Evolutionary conservation across 768 basidiomycete genomes (phyloP).

Genomic region (Pluteus cervinus): DNA sequence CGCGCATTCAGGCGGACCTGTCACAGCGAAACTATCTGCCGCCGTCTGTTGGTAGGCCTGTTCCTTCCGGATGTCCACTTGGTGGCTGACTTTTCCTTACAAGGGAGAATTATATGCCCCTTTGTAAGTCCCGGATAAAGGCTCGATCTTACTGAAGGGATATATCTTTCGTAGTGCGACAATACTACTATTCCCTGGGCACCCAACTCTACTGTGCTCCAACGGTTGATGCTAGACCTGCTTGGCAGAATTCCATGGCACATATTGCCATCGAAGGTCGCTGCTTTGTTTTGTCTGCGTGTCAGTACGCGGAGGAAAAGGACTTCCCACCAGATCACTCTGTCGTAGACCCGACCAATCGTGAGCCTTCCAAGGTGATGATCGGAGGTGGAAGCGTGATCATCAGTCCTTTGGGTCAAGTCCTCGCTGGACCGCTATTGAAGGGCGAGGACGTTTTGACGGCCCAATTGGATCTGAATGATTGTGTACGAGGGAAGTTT

Average conservation of each 20-base stretch:
- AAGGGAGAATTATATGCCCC: conserved; percentile 71
- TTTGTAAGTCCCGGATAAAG: no score
- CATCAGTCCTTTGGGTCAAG: conserved; percentile 47
- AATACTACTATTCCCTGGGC: conserved; percentile 52
- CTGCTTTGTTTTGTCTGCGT: conserved; percentile 62
- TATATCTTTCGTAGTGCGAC: no score
- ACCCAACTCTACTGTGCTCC: conserved; percentile 62
- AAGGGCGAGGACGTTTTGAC: conserved; percentile 47
- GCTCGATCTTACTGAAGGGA: no score
- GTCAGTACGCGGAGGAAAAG: conserved; percentile 49
- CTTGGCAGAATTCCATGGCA: conserved; percentile 52
- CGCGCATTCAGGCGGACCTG: no score
- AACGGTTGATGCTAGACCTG: conserved; percentile 53
- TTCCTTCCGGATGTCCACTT: no score
- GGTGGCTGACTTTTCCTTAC: no score
- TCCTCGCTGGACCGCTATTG: conserved; percentile 55
- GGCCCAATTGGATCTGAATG: conserved; percentile 54
- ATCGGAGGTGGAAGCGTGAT: conserved; percentile 61
- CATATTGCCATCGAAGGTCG: conserved; percentile 66
- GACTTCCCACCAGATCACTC: conserved; percentile 48
- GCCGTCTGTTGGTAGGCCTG: conserved; percentile 61
- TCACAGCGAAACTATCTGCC: conserved; percentile 44
- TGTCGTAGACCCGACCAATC: conserved; percentile 28
- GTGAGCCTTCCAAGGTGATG: conserved; percentile 43
- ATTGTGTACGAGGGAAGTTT: conserved; percentile 50